Evolutionary conservation across 495 filamentous ascomycete genomes (phyloP).

Genomic region (Hypoxylon rickii): DNA sequence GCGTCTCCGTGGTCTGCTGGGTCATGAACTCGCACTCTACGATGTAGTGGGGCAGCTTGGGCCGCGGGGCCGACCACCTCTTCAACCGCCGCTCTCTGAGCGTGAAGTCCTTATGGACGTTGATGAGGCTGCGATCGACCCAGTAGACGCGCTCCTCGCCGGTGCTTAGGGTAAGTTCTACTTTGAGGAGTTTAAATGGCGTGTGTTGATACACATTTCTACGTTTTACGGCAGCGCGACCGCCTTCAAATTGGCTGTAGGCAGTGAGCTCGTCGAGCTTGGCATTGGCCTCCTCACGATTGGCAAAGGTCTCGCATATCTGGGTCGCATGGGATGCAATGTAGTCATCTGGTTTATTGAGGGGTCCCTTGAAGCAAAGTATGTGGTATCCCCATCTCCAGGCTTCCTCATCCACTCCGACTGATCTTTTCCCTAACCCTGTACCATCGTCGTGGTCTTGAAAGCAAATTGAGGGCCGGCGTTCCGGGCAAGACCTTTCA

Average conservation of each 20-base stretch:
- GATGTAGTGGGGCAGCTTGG: slow-evolving; percentile 12
- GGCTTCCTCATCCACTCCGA: too few species aligned
- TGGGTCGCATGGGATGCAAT: not conserved
- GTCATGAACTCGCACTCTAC: slow-evolving; percentile 27
- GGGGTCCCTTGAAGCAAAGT: not conserved
- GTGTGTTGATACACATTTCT: not conserved
- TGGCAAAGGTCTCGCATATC: not conserved
- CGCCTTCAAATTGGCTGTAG: slow-evolving; percentile 1
- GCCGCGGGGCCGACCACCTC: slow-evolving; percentile 15
- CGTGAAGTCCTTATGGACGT: slow-evolving; percentile 2
- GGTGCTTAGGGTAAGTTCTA: slow-evolving; percentile 9
- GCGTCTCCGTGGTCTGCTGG: not conserved
- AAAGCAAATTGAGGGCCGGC: too few species aligned
- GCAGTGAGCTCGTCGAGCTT: slow-evolving; percentile 2
- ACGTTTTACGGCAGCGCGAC: slow-evolving; percentile 7
- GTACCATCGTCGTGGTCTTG: too few species aligned
- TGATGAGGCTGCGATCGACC: slow-evolving; percentile 19
- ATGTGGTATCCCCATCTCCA: too few species aligned
- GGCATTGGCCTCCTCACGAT: slow-evolving; percentile 14
- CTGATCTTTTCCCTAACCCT: too few species aligned
- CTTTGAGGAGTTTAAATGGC: slow-evolving; percentile 12
- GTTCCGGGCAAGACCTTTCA: too few species aligned
- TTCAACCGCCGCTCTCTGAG: not conserved
- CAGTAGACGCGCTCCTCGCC: slow-evolving; percentile 18
- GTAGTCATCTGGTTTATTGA: too few species aligned